phyloP scores from a whole-genome alignment of 2,329 filamentous ascomycete genomes.

The Trichoderma citrinoviride region DNA sequence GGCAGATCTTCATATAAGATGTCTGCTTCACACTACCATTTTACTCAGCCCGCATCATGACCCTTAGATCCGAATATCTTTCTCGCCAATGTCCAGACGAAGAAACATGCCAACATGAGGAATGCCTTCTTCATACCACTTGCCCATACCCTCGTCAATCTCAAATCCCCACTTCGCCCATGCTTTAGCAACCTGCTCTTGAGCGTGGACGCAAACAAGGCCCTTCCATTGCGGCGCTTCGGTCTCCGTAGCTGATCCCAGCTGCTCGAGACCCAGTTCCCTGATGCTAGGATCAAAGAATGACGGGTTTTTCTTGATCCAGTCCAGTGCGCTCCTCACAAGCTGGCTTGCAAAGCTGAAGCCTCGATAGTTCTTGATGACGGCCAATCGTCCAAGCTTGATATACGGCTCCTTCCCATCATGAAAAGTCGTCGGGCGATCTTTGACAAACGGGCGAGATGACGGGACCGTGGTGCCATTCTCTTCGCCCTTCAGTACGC shows the following conservation, averaged over 20 bases:
- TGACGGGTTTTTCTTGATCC: conserved; percentile 60
- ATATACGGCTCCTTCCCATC: conserved; percentile 72
- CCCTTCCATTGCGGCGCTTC: conserved; percentile 66
- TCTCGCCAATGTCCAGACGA: conserved; percentile 41
- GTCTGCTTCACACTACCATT: neutral
- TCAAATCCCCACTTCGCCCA: conserved; percentile 74
- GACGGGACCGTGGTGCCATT: neutral
- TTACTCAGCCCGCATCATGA: neutral
- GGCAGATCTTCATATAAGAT: too few species aligned
- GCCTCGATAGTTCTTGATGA: conserved; percentile 63
- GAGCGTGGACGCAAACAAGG: conserved; percentile 75
- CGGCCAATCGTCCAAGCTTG: conserved; percentile 76
- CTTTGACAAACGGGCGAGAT: conserved; percentile 30
- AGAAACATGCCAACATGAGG: conserved; percentile 80
- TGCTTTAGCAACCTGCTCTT: conserved; percentile 59
- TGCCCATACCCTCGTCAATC: conserved; percentile 69
- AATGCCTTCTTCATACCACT: conserved; percentile 82
- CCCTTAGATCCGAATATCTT: conserved; percentile 29
- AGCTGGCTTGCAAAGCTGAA: conserved; percentile 63
- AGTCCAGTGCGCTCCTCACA: conserved; percentile 65
- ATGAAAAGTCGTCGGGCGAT: conserved; percentile 51
- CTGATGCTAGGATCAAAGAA: conserved; percentile 52
- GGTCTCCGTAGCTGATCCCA: conserved; percentile 39
- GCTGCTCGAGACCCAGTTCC: conserved; percentile 44
- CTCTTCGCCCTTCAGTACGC: conserved; percentile 36